Evolutionary conservation across 179 eudicot species (phyloP).

Genomic region (Actinidia arguta): DNA sequence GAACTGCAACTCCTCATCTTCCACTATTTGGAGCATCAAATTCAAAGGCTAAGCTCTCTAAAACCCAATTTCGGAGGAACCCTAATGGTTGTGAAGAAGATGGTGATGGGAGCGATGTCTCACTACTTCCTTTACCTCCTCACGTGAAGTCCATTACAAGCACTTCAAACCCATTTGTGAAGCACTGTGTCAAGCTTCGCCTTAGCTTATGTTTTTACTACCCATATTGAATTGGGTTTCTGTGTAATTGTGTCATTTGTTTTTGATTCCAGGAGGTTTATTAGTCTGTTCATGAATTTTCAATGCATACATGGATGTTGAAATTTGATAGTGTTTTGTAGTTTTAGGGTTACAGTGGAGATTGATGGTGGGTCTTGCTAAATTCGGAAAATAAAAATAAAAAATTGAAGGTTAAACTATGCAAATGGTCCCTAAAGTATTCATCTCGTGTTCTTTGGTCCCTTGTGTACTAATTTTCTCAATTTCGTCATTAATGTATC

Average conservation of each 20-base stretch:
- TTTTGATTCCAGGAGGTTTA: not conserved
- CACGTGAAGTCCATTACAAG: slow-evolving; percentile 64
- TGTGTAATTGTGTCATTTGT: not conserved
- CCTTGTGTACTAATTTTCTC: too few species aligned
- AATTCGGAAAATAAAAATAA: not conserved
- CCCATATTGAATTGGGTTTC: slow-evolving; percentile 1
- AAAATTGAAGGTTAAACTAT: not conserved
- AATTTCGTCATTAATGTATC: too few species aligned
- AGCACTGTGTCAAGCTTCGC: slow-evolving; percentile 93
- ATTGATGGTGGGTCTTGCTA: not conserved
- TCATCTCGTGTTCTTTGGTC: too few species aligned
- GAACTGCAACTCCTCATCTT: slow-evolving; percentile 14
- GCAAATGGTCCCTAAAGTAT: too few species aligned
- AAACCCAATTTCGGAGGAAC: not conserved
- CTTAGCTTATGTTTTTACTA: slow-evolving; percentile 83
- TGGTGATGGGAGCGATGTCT: not conserved
- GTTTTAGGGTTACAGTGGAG: not conserved
- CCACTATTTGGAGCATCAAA: slow-evolving; percentile 19
- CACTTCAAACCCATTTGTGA: slow-evolving; percentile 85
- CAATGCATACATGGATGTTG: not conserved
- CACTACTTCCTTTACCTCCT: slow-evolving; percentile 20
- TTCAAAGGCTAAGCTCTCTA: slow-evolving; percentile 1
- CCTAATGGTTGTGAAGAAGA: not conserved
- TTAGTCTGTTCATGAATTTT: not conserved
- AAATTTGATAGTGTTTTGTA: not conserved